Conservation (phyloP, 83 land plant species). For the Isoetes engelmannii region DNA sequence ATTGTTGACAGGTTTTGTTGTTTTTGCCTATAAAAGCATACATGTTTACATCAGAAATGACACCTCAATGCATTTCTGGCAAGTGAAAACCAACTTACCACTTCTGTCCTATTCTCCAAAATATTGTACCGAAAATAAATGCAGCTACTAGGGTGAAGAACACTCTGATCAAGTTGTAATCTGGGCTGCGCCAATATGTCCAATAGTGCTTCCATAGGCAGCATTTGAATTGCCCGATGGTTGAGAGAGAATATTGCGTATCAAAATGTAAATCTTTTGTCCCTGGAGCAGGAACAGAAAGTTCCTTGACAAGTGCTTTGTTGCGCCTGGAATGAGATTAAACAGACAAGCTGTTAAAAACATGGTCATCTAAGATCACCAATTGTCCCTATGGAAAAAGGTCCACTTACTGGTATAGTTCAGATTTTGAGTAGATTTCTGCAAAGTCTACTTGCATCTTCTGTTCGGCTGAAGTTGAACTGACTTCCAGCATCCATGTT, state of each 20-base stretch:
- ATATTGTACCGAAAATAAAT: background rate
- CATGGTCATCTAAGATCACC: no score
- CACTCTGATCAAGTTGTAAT: background rate
- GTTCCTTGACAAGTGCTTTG: background rate
- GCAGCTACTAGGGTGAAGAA: background rate
- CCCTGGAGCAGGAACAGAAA: background rate
- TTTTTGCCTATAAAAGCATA: background rate
- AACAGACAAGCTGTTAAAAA: background rate
- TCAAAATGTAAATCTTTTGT: background rate
- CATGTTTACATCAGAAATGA: no score
- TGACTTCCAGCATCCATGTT: background rate
- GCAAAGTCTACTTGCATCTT: background rate
- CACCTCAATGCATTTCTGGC: background rate
- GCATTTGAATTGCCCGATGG: background rate
- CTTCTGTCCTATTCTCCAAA: conserved; percentile 14
- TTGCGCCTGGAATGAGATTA: background rate
- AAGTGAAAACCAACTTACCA: conserved; percentile 23
- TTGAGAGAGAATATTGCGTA: background rate
- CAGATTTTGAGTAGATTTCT: background rate
- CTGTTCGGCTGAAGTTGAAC: background rate
- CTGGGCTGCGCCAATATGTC: conserved; percentile 1
- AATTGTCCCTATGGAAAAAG: background rate
- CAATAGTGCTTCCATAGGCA: background rate
- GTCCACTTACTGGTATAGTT: background rate
- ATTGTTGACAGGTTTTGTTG: background rate